Evolutionary conservation across 164 flowering plant species (phyloP), one percentile per base, ranked within the genome.

Genomic region (Malania oleifera): DNA sequence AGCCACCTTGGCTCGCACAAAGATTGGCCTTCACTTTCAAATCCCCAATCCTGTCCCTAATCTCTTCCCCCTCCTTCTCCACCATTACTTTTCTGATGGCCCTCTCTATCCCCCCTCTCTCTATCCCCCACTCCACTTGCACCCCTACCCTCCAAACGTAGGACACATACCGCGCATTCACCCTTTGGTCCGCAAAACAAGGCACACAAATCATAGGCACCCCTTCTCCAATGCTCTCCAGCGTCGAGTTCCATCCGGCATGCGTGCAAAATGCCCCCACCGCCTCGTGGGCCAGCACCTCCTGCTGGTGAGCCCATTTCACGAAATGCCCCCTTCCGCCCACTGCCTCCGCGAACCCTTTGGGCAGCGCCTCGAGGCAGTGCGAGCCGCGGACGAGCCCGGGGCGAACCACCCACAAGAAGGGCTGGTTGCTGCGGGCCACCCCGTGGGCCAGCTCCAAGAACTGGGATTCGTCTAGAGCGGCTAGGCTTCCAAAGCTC

Each of bases 191-290:
- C 14, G 52, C 28, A 26, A 64, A 66, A 38, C 43, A 58, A 19
- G 80, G 80, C 43, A 11, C 41, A 25, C 83, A 79, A 15, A 79
- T 67, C 78, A 79, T 76, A 2, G 80, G 82, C 0, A 78, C 72
- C 2, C 80, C 82, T 58, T 65, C 82, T 40, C 66, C 55, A 0
- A 78, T 63, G n/a, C 80, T 73, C 63, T 79, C 82, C 64, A 79
- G 46, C 1, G 83, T 73, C 7, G 83, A 79, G 31, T 76, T 79
- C 75, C 78, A 74, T 1, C 82, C 76, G 43, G 29, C n/a, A 38
- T 78, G 82, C 13, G 69, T 64, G 52, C 67, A 65, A 37, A 64
- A 65, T 31, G 55, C 69, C n/a, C 69, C 76, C 6, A 63, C 43
- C 1, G 76, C 54, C 2, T 55, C 37, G 57, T 72, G 73, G 1